Conservation (phyloP, 1,284 basidiomycete genomes). For the Bondarzewia mesenterica region DNA sequence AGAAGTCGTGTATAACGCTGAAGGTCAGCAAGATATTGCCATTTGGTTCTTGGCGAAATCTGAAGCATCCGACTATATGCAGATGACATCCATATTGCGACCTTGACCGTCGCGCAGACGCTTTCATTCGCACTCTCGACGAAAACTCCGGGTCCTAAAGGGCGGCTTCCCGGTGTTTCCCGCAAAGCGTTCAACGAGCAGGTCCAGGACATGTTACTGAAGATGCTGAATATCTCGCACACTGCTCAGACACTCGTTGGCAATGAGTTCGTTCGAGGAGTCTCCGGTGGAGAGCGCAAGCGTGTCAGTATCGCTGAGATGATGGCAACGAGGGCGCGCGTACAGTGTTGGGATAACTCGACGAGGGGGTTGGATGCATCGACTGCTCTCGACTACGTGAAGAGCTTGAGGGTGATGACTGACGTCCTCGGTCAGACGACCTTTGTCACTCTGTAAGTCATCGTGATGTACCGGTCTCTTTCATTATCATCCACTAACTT, state of each 20-base stretch:
- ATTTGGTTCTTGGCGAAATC: neutral
- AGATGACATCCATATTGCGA: conserved; percentile 75
- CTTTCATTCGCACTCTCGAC: conserved; percentile 61
- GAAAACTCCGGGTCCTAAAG: conserved; percentile 62
- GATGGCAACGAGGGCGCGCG: conserved; percentile 70
- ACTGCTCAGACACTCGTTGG: conserved; percentile 77
- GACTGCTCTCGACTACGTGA: conserved; percentile 76
- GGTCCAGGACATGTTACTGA: conserved; percentile 57
- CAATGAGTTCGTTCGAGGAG: conserved; percentile 77
- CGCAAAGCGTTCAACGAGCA: conserved; percentile 50
- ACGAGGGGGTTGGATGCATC: conserved; percentile 83
- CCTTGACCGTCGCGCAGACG: conserved; percentile 70
- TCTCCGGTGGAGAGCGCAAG: conserved; percentile 82
- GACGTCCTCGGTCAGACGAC: conserved; percentile 72
- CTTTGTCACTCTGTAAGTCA: conserved; percentile 69
- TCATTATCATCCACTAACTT: neutral
- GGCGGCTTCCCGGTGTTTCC: conserved; percentile 57
- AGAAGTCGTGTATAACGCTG: conserved; percentile 81
- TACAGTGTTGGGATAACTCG: conserved; percentile 81
- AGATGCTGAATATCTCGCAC: conserved; percentile 75
- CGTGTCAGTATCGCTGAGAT: conserved; percentile 86
- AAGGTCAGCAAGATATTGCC: conserved; percentile 33
- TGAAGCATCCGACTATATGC: neutral
- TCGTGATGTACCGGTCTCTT: conserved; percentile 24
- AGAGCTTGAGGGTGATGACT: conserved; percentile 68